A percentile compares a stretch with the other conserved stretches of the same genome.
phyloP scores from a whole-genome alignment of 139 green algal genomes.

The Spirogloea muscicola region DNA sequence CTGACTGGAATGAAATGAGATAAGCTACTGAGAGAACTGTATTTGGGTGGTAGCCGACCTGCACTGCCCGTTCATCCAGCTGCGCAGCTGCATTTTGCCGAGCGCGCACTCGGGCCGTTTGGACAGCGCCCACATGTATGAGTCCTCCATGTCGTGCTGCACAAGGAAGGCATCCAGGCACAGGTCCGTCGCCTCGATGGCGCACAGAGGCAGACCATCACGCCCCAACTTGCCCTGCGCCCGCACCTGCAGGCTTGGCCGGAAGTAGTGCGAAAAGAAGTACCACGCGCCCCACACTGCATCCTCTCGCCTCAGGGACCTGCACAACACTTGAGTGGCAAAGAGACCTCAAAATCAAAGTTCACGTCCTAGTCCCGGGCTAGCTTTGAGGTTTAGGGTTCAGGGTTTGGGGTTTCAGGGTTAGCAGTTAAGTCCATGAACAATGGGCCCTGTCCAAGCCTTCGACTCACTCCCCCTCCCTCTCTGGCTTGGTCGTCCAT shows the following conservation, averaged over 20 bases:
- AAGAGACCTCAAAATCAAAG: no score
- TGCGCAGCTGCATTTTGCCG: slow-evolving; percentile 30
- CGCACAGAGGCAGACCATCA: not conserved
- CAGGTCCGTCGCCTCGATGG: not conserved
- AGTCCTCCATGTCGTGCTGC: slow-evolving; percentile 32
- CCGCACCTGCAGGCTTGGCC: not conserved
- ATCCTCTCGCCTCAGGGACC: slow-evolving; percentile 19
- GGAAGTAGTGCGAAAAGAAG: slow-evolving; percentile 35
- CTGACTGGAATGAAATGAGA: not conserved
- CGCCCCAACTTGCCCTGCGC: not conserved
- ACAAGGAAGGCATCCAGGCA: slow-evolving; percentile 19
- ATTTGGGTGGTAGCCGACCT: not conserved
- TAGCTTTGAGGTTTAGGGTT: no score
- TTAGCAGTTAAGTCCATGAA: no score
- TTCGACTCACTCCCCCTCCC: no score
- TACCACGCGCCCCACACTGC: slow-evolving; percentile 14
- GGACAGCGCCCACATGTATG: slow-evolving; percentile 24
- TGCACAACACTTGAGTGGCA: no score
- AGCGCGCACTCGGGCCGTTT: slow-evolving; percentile 8
- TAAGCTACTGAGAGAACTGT: not conserved
- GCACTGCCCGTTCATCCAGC: slow-evolving; percentile 24
- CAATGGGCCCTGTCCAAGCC: no score
- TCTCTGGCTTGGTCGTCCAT: no score
- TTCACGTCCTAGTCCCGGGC: no score
- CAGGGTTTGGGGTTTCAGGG: no score